Percentiles rank a stretch among this genome's conserved stretches.
These are phyloP conservation scores for Xylaria sp. DNA, from an alignment of 495 filamentous ascomycete species.

Conservation along the genomic window DNA sequence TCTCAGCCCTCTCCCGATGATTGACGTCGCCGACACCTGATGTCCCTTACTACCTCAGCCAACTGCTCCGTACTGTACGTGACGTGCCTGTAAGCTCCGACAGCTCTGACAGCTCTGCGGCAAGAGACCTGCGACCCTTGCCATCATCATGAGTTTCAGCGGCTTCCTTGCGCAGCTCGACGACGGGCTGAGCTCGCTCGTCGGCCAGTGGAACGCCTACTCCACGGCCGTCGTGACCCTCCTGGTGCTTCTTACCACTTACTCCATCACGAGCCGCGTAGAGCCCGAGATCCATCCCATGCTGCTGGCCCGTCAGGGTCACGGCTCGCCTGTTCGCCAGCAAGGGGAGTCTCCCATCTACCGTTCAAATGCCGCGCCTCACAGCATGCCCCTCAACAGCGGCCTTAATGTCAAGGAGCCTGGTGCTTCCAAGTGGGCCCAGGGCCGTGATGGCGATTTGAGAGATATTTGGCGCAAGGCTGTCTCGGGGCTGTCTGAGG, in stretches of 20 bases:
- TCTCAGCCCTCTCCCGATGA: conserved; percentile 11
- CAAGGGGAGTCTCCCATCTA: conserved; percentile 84
- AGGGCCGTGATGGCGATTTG: conserved; percentile 85
- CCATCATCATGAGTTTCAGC: conserved; percentile 59
- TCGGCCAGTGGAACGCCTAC: conserved; percentile 81
- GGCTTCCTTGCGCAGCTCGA: conserved; percentile 68
- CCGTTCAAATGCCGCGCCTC: conserved; percentile 79
- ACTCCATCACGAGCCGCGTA: conserved; percentile 56
- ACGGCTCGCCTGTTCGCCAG: conserved; percentile 77
- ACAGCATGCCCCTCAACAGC: conserved; percentile 79
- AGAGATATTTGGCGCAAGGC: conserved; percentile 90
- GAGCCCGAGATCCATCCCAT: conserved; percentile 93
- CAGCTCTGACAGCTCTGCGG: conserved; percentile 9
- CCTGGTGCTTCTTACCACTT: conserved; percentile 59
- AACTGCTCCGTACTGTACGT: too few species aligned
- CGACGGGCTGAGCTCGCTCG: conserved; percentile 66
- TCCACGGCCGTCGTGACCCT: conserved; percentile 69
- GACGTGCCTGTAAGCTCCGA: neutral
- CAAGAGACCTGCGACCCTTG: neutral
- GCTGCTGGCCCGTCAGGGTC: conserved; percentile 83
- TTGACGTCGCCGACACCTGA: conserved; percentile 7
- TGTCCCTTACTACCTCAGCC: neutral
- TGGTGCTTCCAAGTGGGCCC: conserved; percentile 79
- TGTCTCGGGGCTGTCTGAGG: conserved; percentile 65
- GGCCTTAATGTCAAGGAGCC: conserved; percentile 88